Base-by-base conservation (phyloP, 768 basidiomycete species). In the Tricholomella constricta region DNA sequence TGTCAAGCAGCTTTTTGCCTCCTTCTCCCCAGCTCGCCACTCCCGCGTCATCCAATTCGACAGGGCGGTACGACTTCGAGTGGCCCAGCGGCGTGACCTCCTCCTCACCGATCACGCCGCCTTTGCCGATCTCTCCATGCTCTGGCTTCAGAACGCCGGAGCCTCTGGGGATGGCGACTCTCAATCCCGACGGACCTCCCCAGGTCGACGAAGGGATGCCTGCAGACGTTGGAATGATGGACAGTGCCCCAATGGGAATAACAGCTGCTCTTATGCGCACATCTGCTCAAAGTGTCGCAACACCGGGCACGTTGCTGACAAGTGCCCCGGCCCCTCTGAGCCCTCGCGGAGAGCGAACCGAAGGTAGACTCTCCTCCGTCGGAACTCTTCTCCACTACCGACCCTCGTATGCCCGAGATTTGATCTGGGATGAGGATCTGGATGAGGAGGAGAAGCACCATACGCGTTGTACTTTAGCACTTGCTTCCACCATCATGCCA, bases 11-110 rank as follows among this genome's bases (percentile, higher is more conserved):
- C 31, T 63, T n/a, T n/a, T n/a, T n/a, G n/a, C n/a, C n/a, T n/a
- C n/a, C n/a, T n/a, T n/a, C n/a, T n/a, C n/a, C n/a, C 19, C 40
- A 4, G 4, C 40, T 42, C 40, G 23, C 6, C 68, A 65, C 25
- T 6, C 8, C 9, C 26, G 53, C 5, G 47, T 73, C 55, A 63
- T 73, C 52, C 11, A 63, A 2, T 70, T 59, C 47, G 72, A 76
- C 37, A 46, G 45, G n/a, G 57, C 54, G 4, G 42, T 65, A 32
- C 26, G 53, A 9, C 27, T 55, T 25, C 14, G 51, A 0, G 53
- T 54, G 9, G 45, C 52, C 29, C 29, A 29, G 29, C 29, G 29
- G 6, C 29, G 11, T 29, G 29, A 29, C 29, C 29, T 29, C 6
- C 1, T 46, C 25, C 60, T 64, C 32, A 42, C 48, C 4, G 54